A percentile compares a stretch with the other conserved stretches of the same genome.
Evolutionary conservation across 2,329 filamentous ascomycete species (phyloP).

Genomic region (Ophiobolus disseminans): DNA sequence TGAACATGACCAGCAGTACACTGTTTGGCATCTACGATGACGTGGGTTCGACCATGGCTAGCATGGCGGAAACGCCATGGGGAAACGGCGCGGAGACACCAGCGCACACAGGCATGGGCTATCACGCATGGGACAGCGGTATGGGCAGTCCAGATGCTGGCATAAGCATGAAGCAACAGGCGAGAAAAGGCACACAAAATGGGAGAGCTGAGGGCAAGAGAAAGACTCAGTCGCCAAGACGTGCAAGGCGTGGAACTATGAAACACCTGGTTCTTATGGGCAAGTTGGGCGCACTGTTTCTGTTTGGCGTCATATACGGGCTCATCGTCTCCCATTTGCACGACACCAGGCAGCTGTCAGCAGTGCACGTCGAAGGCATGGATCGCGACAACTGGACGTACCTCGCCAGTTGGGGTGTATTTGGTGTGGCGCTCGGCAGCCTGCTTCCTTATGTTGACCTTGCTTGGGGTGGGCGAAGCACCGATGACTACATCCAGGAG

Average conservation of each 20-base stretch:
- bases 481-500: conserved; percentile 29
- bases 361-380: conserved; percentile 66
- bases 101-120: conserved; percentile 29
- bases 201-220: not conserved
- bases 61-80: conserved; percentile 74
- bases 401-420: conserved; percentile 79
- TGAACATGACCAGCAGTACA: conserved; percentile 88
- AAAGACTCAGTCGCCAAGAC: conserved; percentile 12
- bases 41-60: conserved; percentile 42
- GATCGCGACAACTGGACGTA: conserved; percentile 69
- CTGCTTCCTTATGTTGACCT: conserved; percentile 84
- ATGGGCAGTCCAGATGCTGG: conserved; percentile 36
- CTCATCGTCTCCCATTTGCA: conserved; percentile 81
- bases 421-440: conserved; percentile 78
- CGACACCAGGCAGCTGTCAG: conserved; percentile 68
- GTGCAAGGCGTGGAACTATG: conserved; percentile 23
- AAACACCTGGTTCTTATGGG: conserved; percentile 62
- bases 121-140: conserved; percentile 26
- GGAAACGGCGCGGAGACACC: conserved; percentile 79
- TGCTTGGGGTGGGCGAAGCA: conserved; percentile 67
- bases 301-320: conserved; percentile 83
- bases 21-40: conserved; percentile 85
- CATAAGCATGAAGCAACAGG: conserved; percentile 29
- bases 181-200: conserved; percentile 16
- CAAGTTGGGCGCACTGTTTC: conserved; percentile 72